phyloP scores from a whole-genome alignment of 345 rosid species.

The Eucalyptus camaldulensis region DNA sequence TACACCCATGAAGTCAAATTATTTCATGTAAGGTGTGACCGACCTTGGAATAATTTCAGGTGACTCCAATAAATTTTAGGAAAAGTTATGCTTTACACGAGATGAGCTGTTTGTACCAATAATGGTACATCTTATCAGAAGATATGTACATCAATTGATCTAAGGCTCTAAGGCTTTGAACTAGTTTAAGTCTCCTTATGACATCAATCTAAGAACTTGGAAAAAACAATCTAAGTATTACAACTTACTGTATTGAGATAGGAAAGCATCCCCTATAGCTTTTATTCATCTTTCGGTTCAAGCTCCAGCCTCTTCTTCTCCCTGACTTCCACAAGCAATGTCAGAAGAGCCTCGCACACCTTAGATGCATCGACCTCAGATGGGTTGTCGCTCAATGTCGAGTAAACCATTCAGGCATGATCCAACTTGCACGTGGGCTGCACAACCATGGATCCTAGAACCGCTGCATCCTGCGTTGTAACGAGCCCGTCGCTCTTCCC shows the following conservation, averaged over 20 bases:
- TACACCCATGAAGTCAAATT: background rate
- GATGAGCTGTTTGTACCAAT: background rate
- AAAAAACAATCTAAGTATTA: background rate
- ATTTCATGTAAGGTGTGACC: background rate
- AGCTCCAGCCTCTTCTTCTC: conserved; percentile 25
- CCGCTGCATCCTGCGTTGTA: conserved; percentile 79
- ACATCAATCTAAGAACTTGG: background rate
- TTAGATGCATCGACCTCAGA: conserved; percentile 70
- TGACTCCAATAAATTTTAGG: background rate
- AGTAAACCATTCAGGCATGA: conserved; percentile 98
- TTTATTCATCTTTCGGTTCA: background rate
- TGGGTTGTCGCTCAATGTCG: conserved; percentile 56
- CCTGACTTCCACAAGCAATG: conserved; percentile 79
- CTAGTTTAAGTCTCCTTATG: background rate
- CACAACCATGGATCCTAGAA: conserved; percentile 82
- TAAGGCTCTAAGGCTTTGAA: background rate
- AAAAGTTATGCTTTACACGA: background rate
- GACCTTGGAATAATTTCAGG: background rate
- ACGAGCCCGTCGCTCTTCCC: conserved; percentile 92
- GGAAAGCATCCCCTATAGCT: background rate
- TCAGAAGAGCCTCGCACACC: conserved; percentile 83
- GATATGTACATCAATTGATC: background rate
- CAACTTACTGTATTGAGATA: background rate
- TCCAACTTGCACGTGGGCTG: conserved; percentile 68
- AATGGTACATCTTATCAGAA: background rate